Percentiles rank a stretch among this genome's conserved stretches.
Evolutionary conservation across 2,329 filamentous ascomycete genomes (phyloP).

Genomic region (Fonsecaea erecta): DNA sequence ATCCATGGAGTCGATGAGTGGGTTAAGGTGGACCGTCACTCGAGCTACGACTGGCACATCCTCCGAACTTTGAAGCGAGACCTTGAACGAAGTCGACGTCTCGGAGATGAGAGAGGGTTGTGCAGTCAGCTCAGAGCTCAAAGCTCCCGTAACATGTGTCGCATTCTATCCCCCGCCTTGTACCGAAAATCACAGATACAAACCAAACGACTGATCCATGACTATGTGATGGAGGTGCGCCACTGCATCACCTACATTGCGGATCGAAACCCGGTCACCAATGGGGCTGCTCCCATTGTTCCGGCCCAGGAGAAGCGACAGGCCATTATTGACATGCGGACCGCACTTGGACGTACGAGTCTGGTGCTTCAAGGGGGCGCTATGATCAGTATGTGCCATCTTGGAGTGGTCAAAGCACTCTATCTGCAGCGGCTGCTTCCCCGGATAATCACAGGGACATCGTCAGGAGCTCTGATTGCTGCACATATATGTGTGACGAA

Average conservation of each 20-base stretch:
- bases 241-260: constrained; percentile 79
- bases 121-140: constrained; percentile 32
- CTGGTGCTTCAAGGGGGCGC: constrained; percentile 87
- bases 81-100: constrained; percentile 28
- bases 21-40: constrained; percentile 20
- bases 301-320: constrained; percentile 81
- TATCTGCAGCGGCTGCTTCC: constrained; percentile 80
- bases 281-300: constrained; percentile 53
- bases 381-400: constrained; percentile 87
- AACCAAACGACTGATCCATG: constrained; percentile 87
- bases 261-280: constrained; percentile 63
- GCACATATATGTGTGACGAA: constrained; percentile 77
- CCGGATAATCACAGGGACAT: constrained; percentile 84
- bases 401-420: constrained; percentile 87
- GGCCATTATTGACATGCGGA: constrained; percentile 81
- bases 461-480: constrained; percentile 83
- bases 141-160: constrained; percentile 78
- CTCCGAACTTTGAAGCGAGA: constrained; percentile 26
- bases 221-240: constrained; percentile 85
- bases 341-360: constrained; percentile 84
- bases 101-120: constrained; percentile 27
- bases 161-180: constrained; percentile 79
- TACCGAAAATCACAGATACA: constrained; percentile 86
- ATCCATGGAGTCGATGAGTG: constrained; percentile 29
- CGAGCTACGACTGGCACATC: constrained; percentile 31